Evolutionary conservation across 306 rosid genomes (phyloP).

Genomic region (Luffa acutangula): DNA sequence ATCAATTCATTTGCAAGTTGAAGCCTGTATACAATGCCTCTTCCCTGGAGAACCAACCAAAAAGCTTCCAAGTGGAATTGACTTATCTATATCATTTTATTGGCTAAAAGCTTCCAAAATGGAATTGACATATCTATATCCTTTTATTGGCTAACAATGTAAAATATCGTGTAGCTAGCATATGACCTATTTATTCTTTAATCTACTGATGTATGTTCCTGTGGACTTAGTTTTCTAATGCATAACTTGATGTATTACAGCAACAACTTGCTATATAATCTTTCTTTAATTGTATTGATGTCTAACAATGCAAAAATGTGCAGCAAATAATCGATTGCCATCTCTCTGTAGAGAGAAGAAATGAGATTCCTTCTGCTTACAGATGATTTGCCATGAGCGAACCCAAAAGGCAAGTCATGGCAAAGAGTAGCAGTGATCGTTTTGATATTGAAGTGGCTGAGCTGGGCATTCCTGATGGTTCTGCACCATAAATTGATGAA

Average conservation of each 20-base stretch:
- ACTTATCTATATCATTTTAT: constrained; percentile 37
- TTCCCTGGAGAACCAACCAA: constrained; percentile 15
- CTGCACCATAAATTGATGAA: constrained; percentile 45
- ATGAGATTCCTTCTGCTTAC: constrained; percentile 24
- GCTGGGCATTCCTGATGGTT: constrained; percentile 59
- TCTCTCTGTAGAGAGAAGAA: constrained; percentile 28
- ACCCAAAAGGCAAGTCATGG: constrained; percentile 33
- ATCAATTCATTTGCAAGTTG: background rate
- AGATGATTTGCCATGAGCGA: constrained; percentile 27
- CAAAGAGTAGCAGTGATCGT: constrained; percentile 25
- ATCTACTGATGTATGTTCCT: constrained; percentile 27
- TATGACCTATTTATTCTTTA: constrained; percentile 34
- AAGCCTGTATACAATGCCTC: constrained; percentile 1
- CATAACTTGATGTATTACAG: constrained; percentile 25
- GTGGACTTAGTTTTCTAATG: constrained; percentile 25
- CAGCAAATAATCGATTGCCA: constrained; percentile 40
- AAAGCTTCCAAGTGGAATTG: constrained; percentile 15
- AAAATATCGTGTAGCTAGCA: constrained; percentile 29
- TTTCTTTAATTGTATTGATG: background rate
- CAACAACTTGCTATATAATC: constrained; percentile 12
- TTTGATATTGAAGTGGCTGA: constrained; percentile 32
- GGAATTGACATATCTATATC: constrained; percentile 19
- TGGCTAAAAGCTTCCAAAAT: constrained; percentile 25
- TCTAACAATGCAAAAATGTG: constrained; percentile 16
- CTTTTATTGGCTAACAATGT: constrained; percentile 49